Evolutionary conservation across 23 red algal genomes (phyloP), one percentile per base, ranked within the genome.

Genomic region (Agarophyton chilense): DNA sequence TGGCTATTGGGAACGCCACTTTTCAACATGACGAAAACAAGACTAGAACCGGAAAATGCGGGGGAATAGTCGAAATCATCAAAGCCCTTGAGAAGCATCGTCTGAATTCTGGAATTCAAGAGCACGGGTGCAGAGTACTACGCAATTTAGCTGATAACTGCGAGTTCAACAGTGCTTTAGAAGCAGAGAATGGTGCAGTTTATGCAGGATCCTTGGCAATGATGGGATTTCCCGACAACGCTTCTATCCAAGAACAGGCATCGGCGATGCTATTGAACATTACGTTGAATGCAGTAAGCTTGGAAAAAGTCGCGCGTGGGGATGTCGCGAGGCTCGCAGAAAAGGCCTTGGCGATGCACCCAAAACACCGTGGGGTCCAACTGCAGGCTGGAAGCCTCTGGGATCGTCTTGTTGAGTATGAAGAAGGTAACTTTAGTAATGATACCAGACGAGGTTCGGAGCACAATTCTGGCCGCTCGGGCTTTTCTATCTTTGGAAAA

Each of bases 101-200:
- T 45, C 53, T 73, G 17, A 80, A 43, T 41, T 52, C 70, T 19
- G 64, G 38, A 1, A 78, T 95, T 28, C 82, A 89, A 70, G 92
- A 95, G 52, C 86, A 95, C 51, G 92, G 81, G 10, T 95, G 92
- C 40, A 77, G 92, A 21, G 92, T 90, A 36, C 83, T 95, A 19
- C 35, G 92, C 4, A 87, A 86, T 51, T 75, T 95, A 22, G 66
- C 73, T 4, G 92, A 89, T n/a, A 79, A 79, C 16, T 81, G 38
- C 46, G 77, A 95, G 35, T 65, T 81, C 35, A 95, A 89, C 77
- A 52, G 78, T 58, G 33, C 58, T 25, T 43, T 79, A 34, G 62
- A 67, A 76, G 82, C 72, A 19, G 83, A 81, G 13, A 53, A 64
- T 52, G 92, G 92, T 21, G 92, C 78, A 11, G 52, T 95, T 10